These are phyloP conservation scores for Chenopodium berlandieri DNA, from an alignment of 148 eudicot species.

Conservation along the genomic window DNA sequence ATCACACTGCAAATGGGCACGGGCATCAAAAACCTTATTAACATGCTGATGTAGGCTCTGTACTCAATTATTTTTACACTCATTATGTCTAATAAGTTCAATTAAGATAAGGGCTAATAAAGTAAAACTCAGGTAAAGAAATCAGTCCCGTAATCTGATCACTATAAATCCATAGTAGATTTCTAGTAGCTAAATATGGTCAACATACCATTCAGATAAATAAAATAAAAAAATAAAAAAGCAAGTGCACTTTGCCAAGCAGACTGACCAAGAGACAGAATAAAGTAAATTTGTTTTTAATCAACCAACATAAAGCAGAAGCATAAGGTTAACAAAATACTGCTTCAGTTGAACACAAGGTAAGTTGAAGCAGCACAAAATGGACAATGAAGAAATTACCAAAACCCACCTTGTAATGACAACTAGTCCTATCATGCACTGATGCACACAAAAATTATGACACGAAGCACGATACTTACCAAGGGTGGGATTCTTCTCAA, in stretches of 20 bases:
- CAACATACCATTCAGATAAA: not conserved
- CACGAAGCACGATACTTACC: slow-evolving; percentile 44
- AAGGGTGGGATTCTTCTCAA: slow-evolving; percentile 95
- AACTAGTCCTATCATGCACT: not conserved
- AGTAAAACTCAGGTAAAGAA: too few species aligned
- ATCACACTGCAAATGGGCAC: not conserved
- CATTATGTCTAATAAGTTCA: too few species aligned
- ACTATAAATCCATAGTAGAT: not conserved
- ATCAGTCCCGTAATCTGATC: not conserved
- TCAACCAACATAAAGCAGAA: not conserved
- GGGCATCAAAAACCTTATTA: not conserved
- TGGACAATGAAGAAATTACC: not conserved
- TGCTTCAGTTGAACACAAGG: not conserved
- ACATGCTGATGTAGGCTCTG: too few species aligned
- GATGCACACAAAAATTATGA: not conserved
- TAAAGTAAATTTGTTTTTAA: not conserved
- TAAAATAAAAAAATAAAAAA: too few species aligned
- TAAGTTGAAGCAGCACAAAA: not conserved
- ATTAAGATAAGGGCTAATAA: too few species aligned
- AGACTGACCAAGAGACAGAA: not conserved
- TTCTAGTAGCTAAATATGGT: not conserved
- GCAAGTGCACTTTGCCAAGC: not conserved
- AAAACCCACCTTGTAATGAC: not conserved
- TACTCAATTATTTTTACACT: too few species aligned
- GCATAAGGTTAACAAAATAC: not conserved